phyloP scores from a whole-genome alignment of 164 flowering plant species.

The Magnolia kwangsiensis region DNA sequence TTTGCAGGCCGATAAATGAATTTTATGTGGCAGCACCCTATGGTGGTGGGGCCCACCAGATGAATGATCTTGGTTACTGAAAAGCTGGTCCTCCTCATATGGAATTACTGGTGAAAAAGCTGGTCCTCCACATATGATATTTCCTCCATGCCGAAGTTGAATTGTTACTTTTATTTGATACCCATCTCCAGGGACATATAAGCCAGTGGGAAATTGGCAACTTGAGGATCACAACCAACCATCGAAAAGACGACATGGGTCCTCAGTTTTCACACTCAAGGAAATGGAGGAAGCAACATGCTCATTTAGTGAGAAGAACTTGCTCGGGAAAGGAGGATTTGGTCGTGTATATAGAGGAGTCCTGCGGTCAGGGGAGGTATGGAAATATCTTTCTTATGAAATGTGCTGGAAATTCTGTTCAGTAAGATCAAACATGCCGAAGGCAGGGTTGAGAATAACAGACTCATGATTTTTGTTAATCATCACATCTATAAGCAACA shows the following conservation, averaged over 20 bases:
- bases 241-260: conserved; percentile 54
- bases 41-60: not conserved
- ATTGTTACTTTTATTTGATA: not conserved
- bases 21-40: no score
- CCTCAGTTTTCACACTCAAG: conserved; percentile 76
- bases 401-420: not conserved
- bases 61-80: not conserved
- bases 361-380: conserved; percentile 89
- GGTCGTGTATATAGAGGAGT: conserved; percentile 84
- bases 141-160: not conserved
- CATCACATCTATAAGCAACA: no score
- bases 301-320: conserved; percentile 70
- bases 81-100: not conserved
- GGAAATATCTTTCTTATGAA: not conserved
- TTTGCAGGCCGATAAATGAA: no score
- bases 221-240: conserved; percentile 51
- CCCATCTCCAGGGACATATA: conserved; percentile 71
- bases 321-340: conserved; percentile 93
- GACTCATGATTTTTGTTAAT: no score
- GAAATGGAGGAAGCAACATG: conserved; percentile 95
- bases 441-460: no score
- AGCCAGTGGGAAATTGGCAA: conserved; percentile 69
- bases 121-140: not conserved
- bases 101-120: not conserved
- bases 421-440: not conserved